phyloP scores from a whole-genome alignment of 2,329 filamentous ascomycete species.

The Neoscytalidium dimidiatum region DNA sequence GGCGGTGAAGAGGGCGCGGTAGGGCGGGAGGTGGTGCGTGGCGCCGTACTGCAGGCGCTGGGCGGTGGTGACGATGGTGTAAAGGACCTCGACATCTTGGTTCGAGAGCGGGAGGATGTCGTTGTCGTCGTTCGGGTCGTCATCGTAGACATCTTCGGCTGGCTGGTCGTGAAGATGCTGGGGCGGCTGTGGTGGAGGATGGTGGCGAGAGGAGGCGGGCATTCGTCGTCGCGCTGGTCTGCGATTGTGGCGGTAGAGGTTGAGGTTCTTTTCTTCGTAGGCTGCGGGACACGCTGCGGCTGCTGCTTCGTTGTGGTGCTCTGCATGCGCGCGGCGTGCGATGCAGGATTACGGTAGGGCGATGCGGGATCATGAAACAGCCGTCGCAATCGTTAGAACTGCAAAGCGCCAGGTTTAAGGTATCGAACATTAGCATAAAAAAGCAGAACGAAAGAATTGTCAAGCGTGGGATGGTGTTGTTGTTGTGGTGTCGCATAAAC shows the following conservation, averaged over 20 bases:
- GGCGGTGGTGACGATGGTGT: slow-evolving; percentile 73
- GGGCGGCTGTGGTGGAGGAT: slow-evolving; percentile 37
- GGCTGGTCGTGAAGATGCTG: slow-evolving; percentile 27
- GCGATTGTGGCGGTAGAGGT: background rate
- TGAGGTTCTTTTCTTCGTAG: background rate
- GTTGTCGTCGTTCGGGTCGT: background rate
- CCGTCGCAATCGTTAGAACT: background rate
- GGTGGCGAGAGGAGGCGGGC: slow-evolving; percentile 35
- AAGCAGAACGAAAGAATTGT: slow-evolving; percentile 19
- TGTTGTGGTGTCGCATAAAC: background rate
- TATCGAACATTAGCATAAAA: slow-evolving; percentile 12
- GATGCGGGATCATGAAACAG: slow-evolving; percentile 14
- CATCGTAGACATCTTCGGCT: slow-evolving; percentile 21
- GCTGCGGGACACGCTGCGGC: slow-evolving; percentile 33
- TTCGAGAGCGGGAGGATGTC: background rate
- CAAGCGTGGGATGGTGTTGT: background rate
- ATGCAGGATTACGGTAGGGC: background rate
- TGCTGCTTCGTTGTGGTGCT: slow-evolving; percentile 27
- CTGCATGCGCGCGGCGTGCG: slow-evolving; percentile 38
- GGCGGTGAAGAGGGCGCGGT: slow-evolving; percentile 76
- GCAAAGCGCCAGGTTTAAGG: slow-evolving; percentile 5
- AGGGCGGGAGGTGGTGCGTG: slow-evolving; percentile 69
- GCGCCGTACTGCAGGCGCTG: slow-evolving; percentile 62
- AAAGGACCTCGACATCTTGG: slow-evolving; percentile 75
- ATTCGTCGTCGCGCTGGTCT: slow-evolving; percentile 38